Conservation (phyloP, 2,329 filamentous ascomycete species). For the Emergomyces pasteurianus region DNA sequence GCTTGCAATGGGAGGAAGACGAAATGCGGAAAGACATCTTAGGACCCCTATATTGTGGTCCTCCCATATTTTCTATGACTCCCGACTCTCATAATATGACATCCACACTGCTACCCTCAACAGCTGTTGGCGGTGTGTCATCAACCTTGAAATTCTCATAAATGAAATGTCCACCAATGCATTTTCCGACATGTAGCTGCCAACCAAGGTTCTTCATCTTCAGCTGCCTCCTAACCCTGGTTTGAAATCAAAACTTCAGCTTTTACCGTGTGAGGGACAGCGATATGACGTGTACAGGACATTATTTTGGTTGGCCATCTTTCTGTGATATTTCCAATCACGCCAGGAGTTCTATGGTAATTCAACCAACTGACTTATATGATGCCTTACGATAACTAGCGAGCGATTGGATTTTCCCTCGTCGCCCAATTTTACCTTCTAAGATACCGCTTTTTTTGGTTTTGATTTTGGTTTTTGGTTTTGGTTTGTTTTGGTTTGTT, state of each 20-base stretch:
- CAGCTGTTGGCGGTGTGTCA: background rate
- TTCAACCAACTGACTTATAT: background rate
- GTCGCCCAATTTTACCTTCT: background rate
- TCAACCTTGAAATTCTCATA: background rate
- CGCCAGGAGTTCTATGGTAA: background rate
- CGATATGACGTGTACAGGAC: background rate
- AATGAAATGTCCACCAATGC: background rate
- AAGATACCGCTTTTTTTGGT: too few species aligned
- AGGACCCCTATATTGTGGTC: constrained; percentile 10
- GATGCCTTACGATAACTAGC: background rate
- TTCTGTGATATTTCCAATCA: background rate
- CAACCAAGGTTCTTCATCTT: background rate
- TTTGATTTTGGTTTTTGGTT: too few species aligned
- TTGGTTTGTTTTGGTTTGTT: too few species aligned
- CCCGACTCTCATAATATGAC: background rate
- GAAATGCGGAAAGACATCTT: constrained; percentile 19
- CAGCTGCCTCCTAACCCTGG: background rate
- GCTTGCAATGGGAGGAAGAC: constrained; percentile 18
- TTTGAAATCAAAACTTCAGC: background rate
- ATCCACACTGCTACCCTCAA: background rate
- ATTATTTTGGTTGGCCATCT: background rate
- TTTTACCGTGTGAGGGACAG: background rate
- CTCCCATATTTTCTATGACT: constrained; percentile 3
- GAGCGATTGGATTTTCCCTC: background rate
- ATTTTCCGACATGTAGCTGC: background rate